These are phyloP conservation scores for Leccinum sublutescens DNA, from an alignment of 768 basidiomycete genomes.

Conservation along the genomic window DNA sequence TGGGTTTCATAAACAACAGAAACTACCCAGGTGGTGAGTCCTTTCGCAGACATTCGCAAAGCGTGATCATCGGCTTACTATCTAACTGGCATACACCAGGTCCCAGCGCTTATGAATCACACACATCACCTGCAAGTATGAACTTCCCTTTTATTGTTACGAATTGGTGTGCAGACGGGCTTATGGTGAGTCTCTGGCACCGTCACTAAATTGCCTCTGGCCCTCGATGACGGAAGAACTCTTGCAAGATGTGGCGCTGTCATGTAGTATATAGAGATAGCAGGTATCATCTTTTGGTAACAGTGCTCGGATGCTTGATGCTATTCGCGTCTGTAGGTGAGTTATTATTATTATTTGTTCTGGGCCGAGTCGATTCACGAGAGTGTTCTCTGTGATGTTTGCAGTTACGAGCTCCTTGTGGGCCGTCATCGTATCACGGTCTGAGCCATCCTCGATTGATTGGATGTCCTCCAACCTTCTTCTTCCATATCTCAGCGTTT, in stretches of 20 bases:
- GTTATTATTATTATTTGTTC: background rate
- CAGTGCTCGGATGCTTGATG: constrained; percentile 18
- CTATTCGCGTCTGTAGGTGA: constrained; percentile 26
- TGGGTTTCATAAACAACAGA: constrained; percentile 31
- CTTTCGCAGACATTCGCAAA: too few relatives aligned
- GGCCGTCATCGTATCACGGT: constrained; percentile 28
- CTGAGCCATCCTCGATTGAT: constrained; percentile 12
- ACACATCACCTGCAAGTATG: constrained; percentile 24
- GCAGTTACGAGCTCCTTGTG: constrained; percentile 31
- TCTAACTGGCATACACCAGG: constrained; percentile 11
- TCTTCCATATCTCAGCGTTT: too few relatives aligned
- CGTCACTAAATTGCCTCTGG: background rate
- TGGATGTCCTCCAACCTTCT: constrained; percentile 34
- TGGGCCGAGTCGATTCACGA: background rate
- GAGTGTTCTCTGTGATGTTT: background rate
- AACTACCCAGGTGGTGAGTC: constrained; percentile 31
- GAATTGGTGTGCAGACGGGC: constrained; percentile 30
- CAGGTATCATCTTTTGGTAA: constrained; percentile 15
- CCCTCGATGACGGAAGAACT: background rate
- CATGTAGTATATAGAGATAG: constrained; percentile 32
- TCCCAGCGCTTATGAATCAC: constrained; percentile 24
- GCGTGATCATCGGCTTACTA: too few relatives aligned
- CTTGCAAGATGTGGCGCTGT: constrained; percentile 32
- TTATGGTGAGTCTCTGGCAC: constrained; percentile 25
- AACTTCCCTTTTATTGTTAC: constrained; percentile 28